These are phyloP conservation scores for Elymus sibiricus DNA, from an alignment of 176 grass and related monocot species.

Conservation along the genomic window DNA sequence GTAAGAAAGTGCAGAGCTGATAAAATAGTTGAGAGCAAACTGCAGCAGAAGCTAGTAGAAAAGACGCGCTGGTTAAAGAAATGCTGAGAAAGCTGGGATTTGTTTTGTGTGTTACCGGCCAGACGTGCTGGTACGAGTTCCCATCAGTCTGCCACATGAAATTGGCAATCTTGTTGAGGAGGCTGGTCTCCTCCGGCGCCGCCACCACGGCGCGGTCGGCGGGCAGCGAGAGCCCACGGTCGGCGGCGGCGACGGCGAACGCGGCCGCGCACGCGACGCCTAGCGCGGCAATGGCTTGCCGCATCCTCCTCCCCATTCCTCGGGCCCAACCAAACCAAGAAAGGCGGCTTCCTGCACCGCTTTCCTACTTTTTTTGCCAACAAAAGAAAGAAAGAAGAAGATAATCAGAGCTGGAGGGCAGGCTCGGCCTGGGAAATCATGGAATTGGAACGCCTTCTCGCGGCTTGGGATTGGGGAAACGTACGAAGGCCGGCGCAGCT, in stretches of 20 bases:
- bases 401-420: neutral
- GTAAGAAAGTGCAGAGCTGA: neutral
- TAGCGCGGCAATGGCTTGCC: constrained; percentile 29
- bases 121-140: constrained; percentile 66
- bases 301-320: constrained; percentile 33
- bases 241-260: constrained; percentile 7
- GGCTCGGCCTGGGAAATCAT: neutral
- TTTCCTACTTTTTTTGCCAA: neutral
- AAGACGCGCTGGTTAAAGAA: neutral
- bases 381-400: neutral
- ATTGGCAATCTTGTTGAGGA: constrained; percentile 44
- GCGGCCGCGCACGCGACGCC: constrained; percentile 21
- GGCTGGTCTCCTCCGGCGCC: constrained; percentile 13
- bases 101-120: constrained; percentile 49
- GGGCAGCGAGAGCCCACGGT: neutral
- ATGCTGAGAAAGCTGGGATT: neutral
- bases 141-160: constrained; percentile 48
- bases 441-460: constrained; percentile 2
- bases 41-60: constrained; percentile 1
- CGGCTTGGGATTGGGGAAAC: constrained; percentile 7
- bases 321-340: neutral
- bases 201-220: neutral
- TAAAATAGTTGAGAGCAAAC: neutral
- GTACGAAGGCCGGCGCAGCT: constrained; percentile 1
- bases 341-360: neutral